Evolutionary conservation across 352 stramenopile species (phyloP).

Genomic region (Phytopythium litorale): DNA sequence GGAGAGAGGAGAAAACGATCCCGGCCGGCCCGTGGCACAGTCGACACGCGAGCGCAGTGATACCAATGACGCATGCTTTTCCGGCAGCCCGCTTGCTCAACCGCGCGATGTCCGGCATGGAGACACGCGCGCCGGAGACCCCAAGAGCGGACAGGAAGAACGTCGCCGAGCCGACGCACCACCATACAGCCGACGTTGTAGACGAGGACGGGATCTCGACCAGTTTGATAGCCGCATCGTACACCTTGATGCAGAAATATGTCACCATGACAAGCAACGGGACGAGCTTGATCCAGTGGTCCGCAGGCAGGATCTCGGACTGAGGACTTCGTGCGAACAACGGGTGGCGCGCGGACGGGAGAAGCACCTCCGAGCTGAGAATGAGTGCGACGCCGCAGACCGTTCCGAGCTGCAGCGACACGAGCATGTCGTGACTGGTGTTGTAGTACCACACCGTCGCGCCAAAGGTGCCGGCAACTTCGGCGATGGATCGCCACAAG

Average conservation of each 20-base stretch:
- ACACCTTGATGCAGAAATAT: slow-evolving; percentile 57
- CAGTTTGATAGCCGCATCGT: slow-evolving; percentile 36
- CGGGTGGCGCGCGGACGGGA: slow-evolving; percentile 9
- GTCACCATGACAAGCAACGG: slow-evolving; percentile 60
- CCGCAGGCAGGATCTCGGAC: slow-evolving; percentile 37
- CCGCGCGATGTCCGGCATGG: slow-evolving; percentile 28
- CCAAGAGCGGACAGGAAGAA: slow-evolving; percentile 43
- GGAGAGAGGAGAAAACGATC: slow-evolving; percentile 46
- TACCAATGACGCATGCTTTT: slow-evolving; percentile 32
- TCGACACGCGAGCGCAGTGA: slow-evolving; percentile 45
- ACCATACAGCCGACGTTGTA: slow-evolving; percentile 34
- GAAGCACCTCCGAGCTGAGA: slow-evolving; percentile 44
- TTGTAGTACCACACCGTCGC: slow-evolving; percentile 60
- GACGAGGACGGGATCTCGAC: slow-evolving; percentile 34
- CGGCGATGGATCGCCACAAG: slow-evolving; percentile 50
- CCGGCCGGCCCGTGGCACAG: slow-evolving; percentile 36
- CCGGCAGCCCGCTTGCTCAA: slow-evolving; percentile 27
- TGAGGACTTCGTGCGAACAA: slow-evolving; percentile 19
- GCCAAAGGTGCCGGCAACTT: slow-evolving; percentile 52
- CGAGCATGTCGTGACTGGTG: slow-evolving; percentile 46
- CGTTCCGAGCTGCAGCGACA: slow-evolving; percentile 72
- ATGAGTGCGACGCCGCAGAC: slow-evolving; percentile 57
- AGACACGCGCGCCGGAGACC: slow-evolving; percentile 37
- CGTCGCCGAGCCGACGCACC: slow-evolving; percentile 38
- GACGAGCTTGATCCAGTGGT: slow-evolving; percentile 80